Evolutionary conservation across 73 alveolate species (phyloP), one percentile per base, ranked within the genome.

Genomic region (Breviolum minutum): DNA sequence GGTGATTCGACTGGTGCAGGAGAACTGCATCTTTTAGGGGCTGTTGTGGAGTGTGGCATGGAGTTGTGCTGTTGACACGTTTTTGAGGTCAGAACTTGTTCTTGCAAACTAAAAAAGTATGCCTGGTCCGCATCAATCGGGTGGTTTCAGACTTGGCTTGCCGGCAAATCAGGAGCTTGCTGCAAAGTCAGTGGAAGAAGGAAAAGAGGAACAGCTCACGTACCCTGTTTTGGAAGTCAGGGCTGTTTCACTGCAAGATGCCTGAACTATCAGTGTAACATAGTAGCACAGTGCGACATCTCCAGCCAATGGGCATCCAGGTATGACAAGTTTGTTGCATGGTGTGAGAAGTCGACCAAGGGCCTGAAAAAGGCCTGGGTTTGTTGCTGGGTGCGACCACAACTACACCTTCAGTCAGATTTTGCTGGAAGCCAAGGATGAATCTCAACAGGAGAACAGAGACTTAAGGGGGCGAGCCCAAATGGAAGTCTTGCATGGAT

Each of bases 291-390:
- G 0, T 40, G 54, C 54, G 54, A 40, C 54, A 40, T 40, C 54
- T 40, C 54, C 5, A 40, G 54, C 54, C 54, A 40, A 40, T 40
- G 54, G 54, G 54, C 54, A 40, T 40, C 54, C 54, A 83, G 92
- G 92, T 83, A 83, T 26, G 73, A 54, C 92, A 83, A 83, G 74
- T 83, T 60, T 60, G 92, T 83, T 22, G 92, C 92, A 26, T 83
- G 92, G 92, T 83, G 92, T 26, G 92, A 83, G 92, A 83, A 54
- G 73, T 83, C 92, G 29, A 83, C 74, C 74, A 83, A 83, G 74
- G 13, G 74, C 73, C 92, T 83, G 48, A 83, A 83, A 74, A 83
- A 83, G 92, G 92, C 77, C n/a, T 14, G 77, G 8, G 6, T 68
- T 68, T 68, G 17, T 68, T 68, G 17, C 77, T 22, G 77, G 24